Conservation (phyloP, 1,284 basidiomycete genomes). For the Termitomyces sp. region DNA sequence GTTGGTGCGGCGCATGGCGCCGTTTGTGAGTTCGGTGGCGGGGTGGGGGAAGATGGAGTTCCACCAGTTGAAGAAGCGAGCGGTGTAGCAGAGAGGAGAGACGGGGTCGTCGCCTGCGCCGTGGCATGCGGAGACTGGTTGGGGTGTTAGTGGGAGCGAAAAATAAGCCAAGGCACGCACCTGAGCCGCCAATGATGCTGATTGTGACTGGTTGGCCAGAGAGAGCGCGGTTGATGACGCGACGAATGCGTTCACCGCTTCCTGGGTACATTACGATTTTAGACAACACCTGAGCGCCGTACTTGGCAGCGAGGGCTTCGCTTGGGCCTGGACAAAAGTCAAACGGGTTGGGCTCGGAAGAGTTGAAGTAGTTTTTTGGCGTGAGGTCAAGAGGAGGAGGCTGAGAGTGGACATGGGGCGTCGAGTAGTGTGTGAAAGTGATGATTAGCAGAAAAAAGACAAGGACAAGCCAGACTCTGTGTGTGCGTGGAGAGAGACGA, state of each 20-base stretch:
- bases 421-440: slow-evolving; percentile 58
- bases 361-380: slow-evolving; percentile 67
- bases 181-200: slow-evolving; percentile 84
- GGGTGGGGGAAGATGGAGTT: slow-evolving; percentile 92
- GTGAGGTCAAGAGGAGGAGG: slow-evolving; percentile 45
- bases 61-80: slow-evolving; percentile 93
- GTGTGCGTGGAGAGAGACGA: slow-evolving; percentile 53
- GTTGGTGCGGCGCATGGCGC: slow-evolving; percentile 83
- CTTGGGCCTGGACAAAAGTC: slow-evolving; percentile 86
- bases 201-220: slow-evolving; percentile 86
- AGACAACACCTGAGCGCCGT: slow-evolving; percentile 72
- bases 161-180: slow-evolving; percentile 51
- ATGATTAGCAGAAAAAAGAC: slow-evolving; percentile 55
- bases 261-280: slow-evolving; percentile 79
- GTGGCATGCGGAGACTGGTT: slow-evolving; percentile 82
- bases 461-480: slow-evolving; percentile 71
- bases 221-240: slow-evolving; percentile 80
- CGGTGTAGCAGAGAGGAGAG: slow-evolving; percentile 81
- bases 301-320: slow-evolving; percentile 73
- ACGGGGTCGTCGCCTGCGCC: slow-evolving; percentile 91
- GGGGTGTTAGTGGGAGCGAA: not conserved
- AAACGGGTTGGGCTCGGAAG: slow-evolving; percentile 71
- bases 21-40: slow-evolving; percentile 91
- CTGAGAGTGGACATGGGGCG: too few species aligned
- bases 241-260: slow-evolving; percentile 78